Conservation (phyloP, 768 basidiomycete species). For the Psilocybe subaeruginosa region DNA sequence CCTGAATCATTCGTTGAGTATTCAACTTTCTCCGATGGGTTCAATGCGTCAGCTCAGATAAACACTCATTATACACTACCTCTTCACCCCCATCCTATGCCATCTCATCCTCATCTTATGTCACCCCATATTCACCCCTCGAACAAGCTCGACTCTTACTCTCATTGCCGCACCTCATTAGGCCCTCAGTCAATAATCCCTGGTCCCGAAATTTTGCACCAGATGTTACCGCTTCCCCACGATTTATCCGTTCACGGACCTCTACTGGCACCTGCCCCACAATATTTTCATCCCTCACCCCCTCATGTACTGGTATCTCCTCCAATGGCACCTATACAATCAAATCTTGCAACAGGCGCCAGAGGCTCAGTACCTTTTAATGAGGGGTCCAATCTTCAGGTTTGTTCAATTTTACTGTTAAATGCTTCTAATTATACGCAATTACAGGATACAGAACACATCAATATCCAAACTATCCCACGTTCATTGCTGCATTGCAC, state of each 20-base stretch:
- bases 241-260: not conserved
- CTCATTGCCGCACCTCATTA: too few relatives aligned
- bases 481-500: not conserved
- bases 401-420: not conserved
- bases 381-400: not conserved
- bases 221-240: too few relatives aligned
- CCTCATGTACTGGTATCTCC: not conserved
- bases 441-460: not conserved
- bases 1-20: constrained; percentile 59
- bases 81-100: not conserved
- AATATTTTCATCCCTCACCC: not conserved
- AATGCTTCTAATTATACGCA: not conserved
- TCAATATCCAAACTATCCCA: not conserved
- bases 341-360: not conserved
- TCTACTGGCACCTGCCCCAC: not conserved
- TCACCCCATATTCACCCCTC: too few relatives aligned
- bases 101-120: not conserved
- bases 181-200: too few relatives aligned
- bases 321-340: not conserved
- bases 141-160: too few relatives aligned
- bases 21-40: constrained; percentile 49
- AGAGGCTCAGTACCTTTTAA: not conserved
- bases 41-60: not conserved
- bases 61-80: not conserved
- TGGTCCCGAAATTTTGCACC: too few relatives aligned